Conservation (phyloP, 441 rosid genomes). For the Gossypium aridum region DNA sequence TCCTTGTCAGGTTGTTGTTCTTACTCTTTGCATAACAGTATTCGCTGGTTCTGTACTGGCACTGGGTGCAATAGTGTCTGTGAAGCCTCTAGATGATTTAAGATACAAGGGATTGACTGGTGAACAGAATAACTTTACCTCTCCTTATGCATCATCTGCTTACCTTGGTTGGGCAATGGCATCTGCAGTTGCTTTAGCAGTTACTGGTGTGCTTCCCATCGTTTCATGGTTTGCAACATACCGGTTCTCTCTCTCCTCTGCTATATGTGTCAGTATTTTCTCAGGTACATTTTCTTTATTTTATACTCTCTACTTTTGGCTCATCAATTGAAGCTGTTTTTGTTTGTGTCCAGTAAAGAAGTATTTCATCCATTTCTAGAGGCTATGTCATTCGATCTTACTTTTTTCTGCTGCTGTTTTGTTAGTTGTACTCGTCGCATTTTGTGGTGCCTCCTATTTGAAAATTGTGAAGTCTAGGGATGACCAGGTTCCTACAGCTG, state of each 20-base stretch:
- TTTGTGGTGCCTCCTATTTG: slow-evolving; percentile 88
- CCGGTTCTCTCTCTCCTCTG: slow-evolving; percentile 91
- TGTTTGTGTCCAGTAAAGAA: slow-evolving; percentile 9
- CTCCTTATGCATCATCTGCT: slow-evolving; percentile 86
- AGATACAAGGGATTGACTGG: slow-evolving; percentile 77
- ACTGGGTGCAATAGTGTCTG: slow-evolving; percentile 91
- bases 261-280: slow-evolving; percentile 75
- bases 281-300: slow-evolving; percentile 49
- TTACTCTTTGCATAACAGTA: slow-evolving; percentile 52
- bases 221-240: slow-evolving; percentile 98
- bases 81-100: slow-evolving; percentile 79
- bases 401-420: slow-evolving; percentile 27
- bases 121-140: slow-evolving; percentile 49
- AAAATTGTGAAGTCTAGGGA: slow-evolving; percentile 91
- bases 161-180: slow-evolving; percentile 99
- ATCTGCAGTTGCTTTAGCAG: slow-evolving; percentile 82
- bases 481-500: slow-evolving; percentile 80
- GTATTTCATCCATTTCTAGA: slow-evolving; percentile 8
- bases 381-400: slow-evolving; percentile 6
- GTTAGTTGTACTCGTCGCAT: slow-evolving; percentile 88
- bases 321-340: not conserved
- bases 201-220: slow-evolving; percentile 93
- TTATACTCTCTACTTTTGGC: not conserved
- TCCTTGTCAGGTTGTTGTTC: slow-evolving; percentile 68
- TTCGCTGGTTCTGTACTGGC: slow-evolving; percentile 77